These are phyloP conservation scores for Pleurotus pulmonarius DNA, from an alignment of 768 basidiomycete genomes.

Conservation along the genomic window DNA sequence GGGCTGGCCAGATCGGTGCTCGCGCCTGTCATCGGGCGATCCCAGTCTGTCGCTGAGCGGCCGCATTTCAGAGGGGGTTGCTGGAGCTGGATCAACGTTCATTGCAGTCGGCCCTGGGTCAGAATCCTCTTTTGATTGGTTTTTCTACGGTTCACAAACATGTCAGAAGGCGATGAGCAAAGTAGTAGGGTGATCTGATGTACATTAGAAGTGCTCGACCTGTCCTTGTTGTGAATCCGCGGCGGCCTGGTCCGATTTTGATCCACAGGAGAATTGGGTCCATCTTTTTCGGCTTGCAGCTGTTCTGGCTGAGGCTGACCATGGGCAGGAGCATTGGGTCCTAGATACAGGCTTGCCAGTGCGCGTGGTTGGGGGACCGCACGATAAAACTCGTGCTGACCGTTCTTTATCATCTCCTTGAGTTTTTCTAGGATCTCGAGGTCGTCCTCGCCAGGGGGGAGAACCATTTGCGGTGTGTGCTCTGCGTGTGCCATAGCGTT, in stretches of 20 bases:
- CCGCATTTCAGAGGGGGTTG: not conserved
- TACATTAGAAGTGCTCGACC: not conserved
- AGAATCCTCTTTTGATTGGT: not conserved
- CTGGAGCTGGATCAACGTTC: not conserved
- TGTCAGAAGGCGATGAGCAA: not conserved
- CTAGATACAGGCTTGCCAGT: slow-evolving; percentile 63
- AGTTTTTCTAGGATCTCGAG: slow-evolving; percentile 73
- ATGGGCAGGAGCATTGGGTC: slow-evolving; percentile 31
- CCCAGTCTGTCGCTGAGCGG: slow-evolving; percentile 3
- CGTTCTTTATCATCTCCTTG: slow-evolving; percentile 66
- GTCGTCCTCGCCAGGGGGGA: slow-evolving; percentile 59
- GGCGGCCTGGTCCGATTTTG: slow-evolving; percentile 17
- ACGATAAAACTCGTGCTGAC: slow-evolving; percentile 70
- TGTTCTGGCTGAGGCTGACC: slow-evolving; percentile 15
- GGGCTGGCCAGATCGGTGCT: slow-evolving; percentile 12
- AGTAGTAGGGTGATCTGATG: not conserved
- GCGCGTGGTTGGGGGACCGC: slow-evolving; percentile 62
- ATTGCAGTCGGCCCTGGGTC: slow-evolving; percentile 8
- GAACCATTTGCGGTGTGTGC: slow-evolving; percentile 18
- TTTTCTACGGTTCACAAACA: not conserved
- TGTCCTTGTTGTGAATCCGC: slow-evolving; percentile 24
- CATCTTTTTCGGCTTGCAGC: slow-evolving; percentile 15
- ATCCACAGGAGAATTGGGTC: slow-evolving; percentile 19
- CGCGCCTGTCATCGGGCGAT: slow-evolving; percentile 25
- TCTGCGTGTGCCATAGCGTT: slow-evolving; percentile 20